A percentile compares a stretch with the other conserved stretches of the same genome.
Evolutionary conservation across 2,329 filamentous ascomycete genomes (phyloP).

Genomic region (Incumbomyces delicatus): DNA sequence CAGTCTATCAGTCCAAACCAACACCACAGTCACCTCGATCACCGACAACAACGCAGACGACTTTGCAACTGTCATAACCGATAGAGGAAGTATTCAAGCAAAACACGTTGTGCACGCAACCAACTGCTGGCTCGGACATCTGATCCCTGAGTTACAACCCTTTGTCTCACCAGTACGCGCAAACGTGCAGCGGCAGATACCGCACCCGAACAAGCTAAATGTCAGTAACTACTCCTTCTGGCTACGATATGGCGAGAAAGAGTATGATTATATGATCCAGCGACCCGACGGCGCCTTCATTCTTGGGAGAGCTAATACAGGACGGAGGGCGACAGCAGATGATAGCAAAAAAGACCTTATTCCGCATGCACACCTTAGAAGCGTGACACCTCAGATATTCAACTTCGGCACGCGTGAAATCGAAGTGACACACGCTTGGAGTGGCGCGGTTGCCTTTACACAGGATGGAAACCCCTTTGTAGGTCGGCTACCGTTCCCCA

Average conservation of each 20-base stretch:
- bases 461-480: constrained; percentile 1
- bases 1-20: constrained; percentile 26
- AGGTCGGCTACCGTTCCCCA: not conserved
- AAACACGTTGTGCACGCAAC: constrained; percentile 49
- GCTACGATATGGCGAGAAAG: too few relatives aligned
- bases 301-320: too few relatives aligned
- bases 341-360: too few relatives aligned
- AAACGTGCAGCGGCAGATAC: too few relatives aligned
- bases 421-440: not conserved
- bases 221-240: too few relatives aligned
- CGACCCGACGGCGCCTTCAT: too few relatives aligned
- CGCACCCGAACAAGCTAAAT: too few relatives aligned
- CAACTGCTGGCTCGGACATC: constrained; percentile 44
- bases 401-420: too few relatives aligned
- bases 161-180: constrained; percentile 1
- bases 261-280: too few relatives aligned
- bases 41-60: constrained; percentile 19
- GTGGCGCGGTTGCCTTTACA: not conserved
- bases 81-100: constrained; percentile 35
- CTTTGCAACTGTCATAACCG: constrained; percentile 38
- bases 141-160: constrained; percentile 34
- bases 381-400: too few relatives aligned
- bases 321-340: too few relatives aligned
- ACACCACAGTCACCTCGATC: constrained; percentile 35
- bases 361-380: too few relatives aligned